Evolutionary conservation across 306 rosid species (phyloP), one percentile per base, ranked within the genome.

Genomic region (Fragaria nilgerrensis): DNA sequence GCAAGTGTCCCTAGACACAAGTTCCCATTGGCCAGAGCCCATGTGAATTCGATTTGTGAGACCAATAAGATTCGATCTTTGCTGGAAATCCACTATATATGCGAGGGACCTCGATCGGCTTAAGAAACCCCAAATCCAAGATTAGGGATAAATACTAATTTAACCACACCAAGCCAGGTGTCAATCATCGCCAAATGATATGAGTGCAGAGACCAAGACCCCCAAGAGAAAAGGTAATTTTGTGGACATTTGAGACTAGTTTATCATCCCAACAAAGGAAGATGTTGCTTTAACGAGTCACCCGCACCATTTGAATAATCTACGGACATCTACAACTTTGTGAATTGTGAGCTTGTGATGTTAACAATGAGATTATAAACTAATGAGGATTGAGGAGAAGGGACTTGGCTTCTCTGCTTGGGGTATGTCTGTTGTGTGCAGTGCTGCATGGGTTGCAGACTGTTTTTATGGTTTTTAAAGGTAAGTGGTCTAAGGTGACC

Each of bases 171-270:
- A 50, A 63, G 89, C 83, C 96, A 91, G 88, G 90, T 91, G 96
- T 89, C 96, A 86, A 91, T 91, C 75, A 87, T 87, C 89, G 86
- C 83, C 73, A 78, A 79, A 86, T 90, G 79, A 90, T 89, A 76
- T 4, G 36, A 22, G 82, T 47, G 43, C 88, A 75, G 41, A 75
- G 52, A 66, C 89, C 89, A 73, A 88, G 76, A 32, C 36, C 36
- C 34, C 36, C 36, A 32, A 32, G 36, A 32, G 47, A 17, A 71
- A 77, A 79, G 72, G 56, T 9, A 43, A 75, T 69, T 74, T 76
- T 22, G 58, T 71, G 59, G 32, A 39, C 70, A 49, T 52, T 74
- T 73, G 36, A 17, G 5, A 59, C 72, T 66, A 66, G 55, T 78
- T 70, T 75, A 80, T 72, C 41, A 80, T 68, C 85, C 80, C 74